phyloP scores from a whole-genome alignment of 2,329 filamentous ascomycete genomes.

The Fusarium sp. region DNA sequence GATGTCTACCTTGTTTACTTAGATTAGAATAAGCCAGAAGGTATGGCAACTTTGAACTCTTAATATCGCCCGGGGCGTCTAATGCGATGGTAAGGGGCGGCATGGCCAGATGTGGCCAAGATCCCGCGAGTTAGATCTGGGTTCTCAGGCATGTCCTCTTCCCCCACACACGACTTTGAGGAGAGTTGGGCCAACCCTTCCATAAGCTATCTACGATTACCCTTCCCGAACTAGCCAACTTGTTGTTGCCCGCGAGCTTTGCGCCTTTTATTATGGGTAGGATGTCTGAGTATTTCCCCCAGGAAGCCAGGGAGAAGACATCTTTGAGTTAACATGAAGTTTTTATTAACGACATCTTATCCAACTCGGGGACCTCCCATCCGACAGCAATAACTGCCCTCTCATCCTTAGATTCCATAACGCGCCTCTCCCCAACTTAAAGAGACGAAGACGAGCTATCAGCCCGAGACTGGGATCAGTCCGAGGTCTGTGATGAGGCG shows the following conservation, averaged over 20 bases:
- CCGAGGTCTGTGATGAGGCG: too few relatives aligned
- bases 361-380: too few relatives aligned
- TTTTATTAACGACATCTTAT: background rate
- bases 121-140: background rate
- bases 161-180: too few relatives aligned
- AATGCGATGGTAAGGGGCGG: background rate
- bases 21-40: background rate
- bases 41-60: background rate
- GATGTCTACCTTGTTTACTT: background rate
- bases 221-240: background rate
- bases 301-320: background rate
- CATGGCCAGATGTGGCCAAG: background rate
- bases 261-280: background rate
- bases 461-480: too few relatives aligned
- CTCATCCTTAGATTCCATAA: too few relatives aligned
- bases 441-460: too few relatives aligned
- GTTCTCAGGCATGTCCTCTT: background rate
- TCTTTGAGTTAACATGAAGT: background rate
- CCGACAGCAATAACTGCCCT: too few relatives aligned
- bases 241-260: background rate
- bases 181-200: too few relatives aligned
- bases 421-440: too few relatives aligned
- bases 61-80: background rate
- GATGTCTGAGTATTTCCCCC: too few relatives aligned
- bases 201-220: too few relatives aligned